Conservation (phyloP, 139 green algal genomes). For the Desmodesmus armatus region DNA sequence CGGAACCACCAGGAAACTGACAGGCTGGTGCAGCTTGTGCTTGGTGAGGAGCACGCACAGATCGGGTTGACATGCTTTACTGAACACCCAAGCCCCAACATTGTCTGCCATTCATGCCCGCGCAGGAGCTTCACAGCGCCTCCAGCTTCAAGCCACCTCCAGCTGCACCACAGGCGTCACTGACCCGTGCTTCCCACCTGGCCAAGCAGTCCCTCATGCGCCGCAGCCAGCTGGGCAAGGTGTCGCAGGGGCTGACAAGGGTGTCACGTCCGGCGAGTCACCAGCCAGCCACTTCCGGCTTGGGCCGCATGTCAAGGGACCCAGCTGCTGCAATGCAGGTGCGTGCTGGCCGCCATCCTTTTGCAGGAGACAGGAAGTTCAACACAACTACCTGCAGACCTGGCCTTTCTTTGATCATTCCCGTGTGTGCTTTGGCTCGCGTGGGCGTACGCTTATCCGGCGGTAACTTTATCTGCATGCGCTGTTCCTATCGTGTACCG, state of each 20-base stretch:
- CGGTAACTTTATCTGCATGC: too few species aligned
- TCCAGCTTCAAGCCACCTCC: constrained; percentile 23
- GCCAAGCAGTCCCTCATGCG: constrained; percentile 16
- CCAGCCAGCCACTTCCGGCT: not conserved
- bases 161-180: constrained; percentile 17
- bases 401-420: too few species aligned
- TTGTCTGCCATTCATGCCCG: not conserved
- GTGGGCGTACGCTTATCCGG: too few species aligned
- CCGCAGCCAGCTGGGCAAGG: constrained; percentile 19
- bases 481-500: not conserved
- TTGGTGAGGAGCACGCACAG: too few species aligned
- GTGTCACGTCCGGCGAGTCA: not conserved
- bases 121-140: constrained; percentile 43
- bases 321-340: constrained; percentile 10
- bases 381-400: too few species aligned
- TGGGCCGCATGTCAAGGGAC: constrained; percentile 18
- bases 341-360: too few species aligned
- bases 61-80: too few species aligned
- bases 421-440: too few species aligned
- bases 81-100: too few species aligned
- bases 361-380: too few species aligned
- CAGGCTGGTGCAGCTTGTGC: too few species aligned
- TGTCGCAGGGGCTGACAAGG: not conserved
- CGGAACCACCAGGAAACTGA: too few species aligned
- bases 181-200: constrained; percentile 33